These are phyloP conservation scores for Candida dubliniensis DNA, from an alignment of 1,139 yeast species.

Conservation along the genomic window DNA sequence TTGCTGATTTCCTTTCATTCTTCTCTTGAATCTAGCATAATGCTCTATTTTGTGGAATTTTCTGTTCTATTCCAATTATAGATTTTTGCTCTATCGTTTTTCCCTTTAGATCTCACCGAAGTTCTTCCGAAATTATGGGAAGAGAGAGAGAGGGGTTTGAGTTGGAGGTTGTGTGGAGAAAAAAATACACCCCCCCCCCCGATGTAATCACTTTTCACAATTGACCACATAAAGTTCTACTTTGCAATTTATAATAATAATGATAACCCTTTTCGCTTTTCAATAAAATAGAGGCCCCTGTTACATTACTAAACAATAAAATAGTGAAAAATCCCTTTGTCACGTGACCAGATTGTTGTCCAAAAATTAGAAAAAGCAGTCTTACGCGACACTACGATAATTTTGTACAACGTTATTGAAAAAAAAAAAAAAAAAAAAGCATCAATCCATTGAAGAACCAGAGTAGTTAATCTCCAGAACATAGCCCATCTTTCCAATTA, in stretches of 20 bases:
- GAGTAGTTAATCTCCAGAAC: background rate
- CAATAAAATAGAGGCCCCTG: no score
- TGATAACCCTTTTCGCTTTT: no score
- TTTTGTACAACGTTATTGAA: background rate
- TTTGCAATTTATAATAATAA: no score
- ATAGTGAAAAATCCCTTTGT: background rate
- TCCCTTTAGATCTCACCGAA: background rate
- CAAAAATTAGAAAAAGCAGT: background rate
- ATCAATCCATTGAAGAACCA: background rate
- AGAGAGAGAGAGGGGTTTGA: no score
- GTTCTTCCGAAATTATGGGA: background rate
- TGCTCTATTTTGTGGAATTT: background rate
- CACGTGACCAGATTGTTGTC: background rate
- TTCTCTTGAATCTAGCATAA: background rate
- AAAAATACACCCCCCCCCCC: no score
- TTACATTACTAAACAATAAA: no score
- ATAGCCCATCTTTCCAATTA: slow-evolving; percentile 2
- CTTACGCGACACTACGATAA: no score
- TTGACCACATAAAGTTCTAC: no score
- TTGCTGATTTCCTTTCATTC: background rate
- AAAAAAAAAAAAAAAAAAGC: background rate
- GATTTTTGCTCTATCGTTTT: background rate
- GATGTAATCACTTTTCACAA: no score
- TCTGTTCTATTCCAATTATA: background rate
- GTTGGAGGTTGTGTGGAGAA: no score